Conservation (phyloP, 2,329 filamentous ascomycete species). For the Fusarium fujikuroi region DNA sequence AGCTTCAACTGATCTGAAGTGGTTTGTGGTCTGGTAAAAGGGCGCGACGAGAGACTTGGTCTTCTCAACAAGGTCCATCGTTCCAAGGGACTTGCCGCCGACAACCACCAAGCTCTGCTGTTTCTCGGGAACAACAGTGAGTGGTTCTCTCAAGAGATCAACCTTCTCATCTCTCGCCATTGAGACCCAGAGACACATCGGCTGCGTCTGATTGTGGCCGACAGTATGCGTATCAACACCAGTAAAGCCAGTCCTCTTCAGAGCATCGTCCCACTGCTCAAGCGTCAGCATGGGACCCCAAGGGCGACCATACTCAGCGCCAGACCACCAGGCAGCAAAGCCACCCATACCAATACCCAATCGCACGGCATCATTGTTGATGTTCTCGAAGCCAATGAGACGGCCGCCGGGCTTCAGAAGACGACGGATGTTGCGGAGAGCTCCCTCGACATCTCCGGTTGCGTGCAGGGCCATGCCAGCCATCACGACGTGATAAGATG, state of each 20-base stretch:
- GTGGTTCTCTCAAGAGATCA: neutral
- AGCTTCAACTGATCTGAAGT: neutral
- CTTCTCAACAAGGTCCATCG: neutral
- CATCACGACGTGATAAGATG: slow-evolving; percentile 3
- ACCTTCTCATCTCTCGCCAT: neutral
- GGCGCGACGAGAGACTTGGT: neutral
- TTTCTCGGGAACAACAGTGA: neutral
- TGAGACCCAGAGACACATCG: slow-evolving; percentile 6
- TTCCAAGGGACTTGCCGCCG: neutral
- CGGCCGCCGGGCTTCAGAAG: slow-evolving; percentile 13
- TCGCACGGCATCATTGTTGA: neutral
- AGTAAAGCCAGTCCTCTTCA: slow-evolving; percentile 11
- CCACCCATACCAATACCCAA: slow-evolving; percentile 1
- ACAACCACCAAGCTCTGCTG: neutral
- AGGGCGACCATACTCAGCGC: slow-evolving; percentile 7
- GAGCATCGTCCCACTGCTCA: slow-evolving; percentile 17
- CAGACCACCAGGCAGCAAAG: slow-evolving; percentile 25
- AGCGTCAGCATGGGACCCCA: slow-evolving; percentile 11
- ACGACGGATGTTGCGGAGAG: neutral
- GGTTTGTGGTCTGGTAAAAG: neutral
- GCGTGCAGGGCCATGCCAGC: neutral
- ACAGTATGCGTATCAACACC: slow-evolving; percentile 18
- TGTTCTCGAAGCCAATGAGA: slow-evolving; percentile 12
- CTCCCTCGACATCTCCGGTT: neutral
- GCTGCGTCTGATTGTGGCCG: slow-evolving; percentile 4